Evolutionary conservation across 2,329 filamentous ascomycete species (phyloP).

Genomic region (Xylariaceae sp.): DNA sequence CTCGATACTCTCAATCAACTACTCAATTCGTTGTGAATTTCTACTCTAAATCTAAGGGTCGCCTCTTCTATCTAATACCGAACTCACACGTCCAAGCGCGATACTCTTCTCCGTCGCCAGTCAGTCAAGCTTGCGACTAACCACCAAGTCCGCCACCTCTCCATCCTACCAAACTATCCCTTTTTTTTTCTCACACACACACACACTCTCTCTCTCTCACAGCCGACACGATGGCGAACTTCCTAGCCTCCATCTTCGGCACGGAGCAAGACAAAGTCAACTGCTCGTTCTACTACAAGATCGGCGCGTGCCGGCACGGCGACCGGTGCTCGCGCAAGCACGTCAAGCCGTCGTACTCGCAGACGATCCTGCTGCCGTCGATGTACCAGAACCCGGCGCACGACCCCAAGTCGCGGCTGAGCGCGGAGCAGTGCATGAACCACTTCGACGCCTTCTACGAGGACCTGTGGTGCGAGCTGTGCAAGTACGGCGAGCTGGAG

Average conservation of each 20-base stretch:
- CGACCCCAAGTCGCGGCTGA: conserved; percentile 97
- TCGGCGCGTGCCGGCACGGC: conserved; percentile 96
- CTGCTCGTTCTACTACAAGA: conserved; percentile 99
- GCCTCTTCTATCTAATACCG: no score
- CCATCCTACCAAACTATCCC: not conserved
- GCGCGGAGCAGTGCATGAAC: conserved; percentile 92
- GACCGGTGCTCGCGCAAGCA: conserved; percentile 98
- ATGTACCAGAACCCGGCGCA: conserved; percentile 99
- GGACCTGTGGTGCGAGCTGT: conserved; percentile 99
- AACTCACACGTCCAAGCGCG: no score
- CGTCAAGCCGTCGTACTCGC: conserved; percentile 97
- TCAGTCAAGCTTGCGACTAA: no score
- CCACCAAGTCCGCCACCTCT: no score
- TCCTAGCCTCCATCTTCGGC: conserved; percentile 98
- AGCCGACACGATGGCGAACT: conserved; percentile 78
- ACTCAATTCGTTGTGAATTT: no score
- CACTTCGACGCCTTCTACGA: conserved; percentile 99
- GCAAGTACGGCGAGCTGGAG: conserved; percentile 96
- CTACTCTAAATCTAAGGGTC: no score
- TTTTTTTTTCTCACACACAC: not conserved
- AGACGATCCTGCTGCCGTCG: conserved; percentile 97
- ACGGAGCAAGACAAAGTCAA: conserved; percentile 99
- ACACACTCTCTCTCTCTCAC: not conserved
- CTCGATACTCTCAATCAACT: no score
- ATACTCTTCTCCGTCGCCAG: no score